Conservation (phyloP, 73 alveolate species). For the Paraurostyla sp. region DNA sequence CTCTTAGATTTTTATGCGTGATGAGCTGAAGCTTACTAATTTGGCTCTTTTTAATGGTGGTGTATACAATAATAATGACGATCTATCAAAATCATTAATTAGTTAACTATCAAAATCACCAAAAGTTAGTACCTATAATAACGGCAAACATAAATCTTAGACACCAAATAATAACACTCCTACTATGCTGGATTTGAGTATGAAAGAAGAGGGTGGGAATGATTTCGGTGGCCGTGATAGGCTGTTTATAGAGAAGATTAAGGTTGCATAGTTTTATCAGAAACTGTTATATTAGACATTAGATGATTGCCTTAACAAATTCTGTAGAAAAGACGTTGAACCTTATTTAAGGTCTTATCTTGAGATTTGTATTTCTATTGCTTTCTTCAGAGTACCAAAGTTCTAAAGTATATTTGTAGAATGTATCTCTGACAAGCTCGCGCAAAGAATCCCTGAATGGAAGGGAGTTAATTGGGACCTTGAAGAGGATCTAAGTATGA, state of each 20-base stretch:
- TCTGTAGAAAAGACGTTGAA: conserved; percentile 83
- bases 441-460: conserved; percentile 61
- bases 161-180: no score
- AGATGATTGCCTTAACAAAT: conserved; percentile 71
- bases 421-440: conserved; percentile 6
- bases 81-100: no score
- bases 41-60: not conserved
- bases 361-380: conserved; percentile 75
- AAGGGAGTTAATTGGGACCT: conserved; percentile 54
- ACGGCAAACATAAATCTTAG: no score
- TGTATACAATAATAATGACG: not conserved
- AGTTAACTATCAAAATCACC: no score
- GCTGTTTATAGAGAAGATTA: conserved; percentile 2
- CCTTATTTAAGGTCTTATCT: conserved; percentile 80
- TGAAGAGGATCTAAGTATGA: not conserved
- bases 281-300: conserved; percentile 7
- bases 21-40: conserved; percentile 69
- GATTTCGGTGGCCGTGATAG: conserved; percentile 6
- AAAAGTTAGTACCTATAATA: no score
- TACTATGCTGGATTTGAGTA: no score
- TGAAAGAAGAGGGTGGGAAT: not conserved
- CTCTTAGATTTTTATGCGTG: conserved; percentile 55
- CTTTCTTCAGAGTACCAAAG: conserved; percentile 79
- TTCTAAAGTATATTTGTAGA: conserved; percentile 47
- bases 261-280: conserved; percentile 31